Base-by-base conservation (phyloP, 805 yeast species). In the Teunomyces cretensis region DNA sequence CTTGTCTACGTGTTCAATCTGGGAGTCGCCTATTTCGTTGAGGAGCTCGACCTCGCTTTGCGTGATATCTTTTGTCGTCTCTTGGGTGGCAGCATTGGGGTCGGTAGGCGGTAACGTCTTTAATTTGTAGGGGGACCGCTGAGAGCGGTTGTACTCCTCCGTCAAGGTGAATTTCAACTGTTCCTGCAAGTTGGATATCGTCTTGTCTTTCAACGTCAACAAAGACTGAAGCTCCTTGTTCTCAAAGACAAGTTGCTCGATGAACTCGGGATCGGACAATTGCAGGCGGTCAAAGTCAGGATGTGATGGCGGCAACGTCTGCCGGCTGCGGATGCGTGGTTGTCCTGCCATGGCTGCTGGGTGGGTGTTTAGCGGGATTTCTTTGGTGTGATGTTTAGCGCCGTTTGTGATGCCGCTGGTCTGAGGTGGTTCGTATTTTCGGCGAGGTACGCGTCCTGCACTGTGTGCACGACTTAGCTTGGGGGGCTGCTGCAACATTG, bases 211-310 rank as follows among this genome's bases (percentile, higher is more conserved):
- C 11, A 43, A 31, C 13, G 8, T 16, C 16, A 54, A 16, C 11
- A 49, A 26, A 12, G 65, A 51, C 35, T 63, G 60, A 26, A 70
- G 54, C 43, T 70, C 75, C 42, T 54, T 58, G 46, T 61, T 68
- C 45, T 70, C 75, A 46, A 62, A 65, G 19, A 65, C 38, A 30
- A 72, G 53, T 32, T 56, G 66, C 43, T 69, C 72, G 26, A 68
- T 68, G 49, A 46, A 68, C 40, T 70, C 67, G 4, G 44, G 49
- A 40, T 60, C 68, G 9, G 64, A 43, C 14, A 67, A 48, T 8
- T 44, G 31, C 11, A 62, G 54, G 33, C 73, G 49, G 47, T 71
- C 70, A 43, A 70, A 70, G 15, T 50, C 48, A 2, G 70, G 67
- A 46, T 69, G 61, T 4, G 73, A 68, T 2, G 76, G 75, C 15